These are phyloP conservation scores for Cyathus striatus DNA, from an alignment of 768 basidiomycete genomes.

Conservation along the genomic window DNA sequence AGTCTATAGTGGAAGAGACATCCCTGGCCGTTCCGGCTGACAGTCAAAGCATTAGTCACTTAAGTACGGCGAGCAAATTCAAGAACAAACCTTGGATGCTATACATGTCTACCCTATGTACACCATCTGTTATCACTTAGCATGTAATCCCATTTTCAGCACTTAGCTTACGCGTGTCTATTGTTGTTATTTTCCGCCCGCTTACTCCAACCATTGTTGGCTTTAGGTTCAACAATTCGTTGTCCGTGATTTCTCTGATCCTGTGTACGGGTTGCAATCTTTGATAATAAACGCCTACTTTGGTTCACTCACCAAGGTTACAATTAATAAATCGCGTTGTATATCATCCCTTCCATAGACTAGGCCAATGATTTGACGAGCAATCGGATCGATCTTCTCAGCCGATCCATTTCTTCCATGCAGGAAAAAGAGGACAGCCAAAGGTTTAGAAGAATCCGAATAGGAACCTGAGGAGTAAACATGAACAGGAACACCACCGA, in stretches of 20 bases:
- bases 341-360: slow-evolving; percentile 7
- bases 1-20: slow-evolving; percentile 77
- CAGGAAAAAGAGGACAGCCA: slow-evolving; percentile 34
- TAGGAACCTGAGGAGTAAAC: slow-evolving; percentile 20
- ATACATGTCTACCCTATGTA: slow-evolving; percentile 40
- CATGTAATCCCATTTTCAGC: neutral
- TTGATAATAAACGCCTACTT: no score
- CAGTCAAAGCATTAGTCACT: neutral
- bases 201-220: slow-evolving; percentile 32
- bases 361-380: slow-evolving; percentile 17
- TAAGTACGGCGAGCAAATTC: neutral
- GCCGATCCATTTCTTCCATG: slow-evolving; percentile 34
- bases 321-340: slow-evolving; percentile 22
- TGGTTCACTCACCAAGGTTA: slow-evolving; percentile 35
- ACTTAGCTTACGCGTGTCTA: slow-evolving; percentile 32
- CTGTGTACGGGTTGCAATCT: no score
- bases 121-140: neutral
- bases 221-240: slow-evolving; percentile 22
- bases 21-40: slow-evolving; percentile 68
- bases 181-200: slow-evolving; percentile 22
- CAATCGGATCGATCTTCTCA: slow-evolving; percentile 19
- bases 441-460: slow-evolving; percentile 12
- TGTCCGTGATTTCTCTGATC: slow-evolving; percentile 44
- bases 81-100: slow-evolving; percentile 31
- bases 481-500: slow-evolving; percentile 32